phyloP scores from a whole-genome alignment of 1,139 yeast genomes.

The Taiozyma sp. region DNA sequence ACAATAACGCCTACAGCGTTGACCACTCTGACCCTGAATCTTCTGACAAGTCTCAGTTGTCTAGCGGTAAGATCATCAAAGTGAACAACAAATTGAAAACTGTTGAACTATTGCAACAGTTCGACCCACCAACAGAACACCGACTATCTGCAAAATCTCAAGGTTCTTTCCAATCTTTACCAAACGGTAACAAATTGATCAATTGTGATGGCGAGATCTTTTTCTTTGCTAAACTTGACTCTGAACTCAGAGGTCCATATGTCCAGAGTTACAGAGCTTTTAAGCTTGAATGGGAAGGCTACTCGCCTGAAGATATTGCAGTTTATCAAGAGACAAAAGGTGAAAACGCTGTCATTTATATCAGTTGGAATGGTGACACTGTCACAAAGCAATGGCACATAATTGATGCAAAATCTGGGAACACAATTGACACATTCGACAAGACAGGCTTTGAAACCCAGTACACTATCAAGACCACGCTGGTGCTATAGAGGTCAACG shows the following conservation, averaged over 20 bases:
- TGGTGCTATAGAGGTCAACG: constrained; percentile 24
- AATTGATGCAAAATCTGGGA: constrained; percentile 14
- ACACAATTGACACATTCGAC: constrained; percentile 22
- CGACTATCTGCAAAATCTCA: constrained; percentile 32
- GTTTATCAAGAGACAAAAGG: constrained; percentile 18
- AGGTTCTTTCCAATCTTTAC: constrained; percentile 34
- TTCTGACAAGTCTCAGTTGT: constrained; percentile 23
- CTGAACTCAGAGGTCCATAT: constrained; percentile 26
- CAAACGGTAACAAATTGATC: constrained; percentile 34
- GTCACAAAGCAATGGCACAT: constrained; percentile 30
- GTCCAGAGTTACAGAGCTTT: constrained; percentile 36
- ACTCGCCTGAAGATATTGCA: constrained; percentile 33
- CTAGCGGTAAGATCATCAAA: constrained; percentile 34
- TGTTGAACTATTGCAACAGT: constrained; percentile 28
- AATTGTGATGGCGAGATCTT: constrained; percentile 33
- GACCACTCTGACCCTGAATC: constrained; percentile 29
- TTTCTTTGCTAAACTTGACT: constrained; percentile 35
- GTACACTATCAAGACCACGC: constrained; percentile 8
- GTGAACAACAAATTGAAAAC: constrained; percentile 29
- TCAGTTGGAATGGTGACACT: constrained; percentile 40
- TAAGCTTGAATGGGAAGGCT: constrained; percentile 34
- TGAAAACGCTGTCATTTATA: constrained; percentile 24
- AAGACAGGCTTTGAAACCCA: constrained; percentile 32
- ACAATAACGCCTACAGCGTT: constrained; percentile 35
- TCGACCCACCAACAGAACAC: constrained; percentile 26